Conservation (phyloP, 805 yeast genomes). For the Barnettozyma pratensis region DNA sequence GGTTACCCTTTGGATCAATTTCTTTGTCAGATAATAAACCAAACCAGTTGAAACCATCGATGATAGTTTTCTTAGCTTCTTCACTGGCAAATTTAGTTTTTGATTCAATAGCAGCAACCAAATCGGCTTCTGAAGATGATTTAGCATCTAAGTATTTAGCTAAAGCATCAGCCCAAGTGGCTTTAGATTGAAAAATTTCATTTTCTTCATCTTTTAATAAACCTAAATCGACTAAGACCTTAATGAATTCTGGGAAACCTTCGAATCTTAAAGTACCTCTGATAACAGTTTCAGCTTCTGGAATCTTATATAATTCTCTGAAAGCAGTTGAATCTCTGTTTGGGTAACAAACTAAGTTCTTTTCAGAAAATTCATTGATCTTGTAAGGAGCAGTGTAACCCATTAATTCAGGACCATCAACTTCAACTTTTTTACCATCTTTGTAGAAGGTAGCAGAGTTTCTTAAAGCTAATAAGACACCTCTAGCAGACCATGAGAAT, state of each 20-base stretch:
- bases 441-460: constrained; percentile 87
- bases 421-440: constrained; percentile 75
- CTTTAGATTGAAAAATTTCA: constrained; percentile 50
- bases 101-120: constrained; percentile 67
- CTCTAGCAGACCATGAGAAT: constrained; percentile 99
- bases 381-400: constrained; percentile 90
- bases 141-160: constrained; percentile 69
- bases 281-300: constrained; percentile 94
- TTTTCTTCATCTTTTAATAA: constrained; percentile 75
- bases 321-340: constrained; percentile 96
- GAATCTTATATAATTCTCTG: constrained; percentile 87
- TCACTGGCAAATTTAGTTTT: constrained; percentile 77
- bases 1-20: constrained; percentile 87
- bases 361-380: constrained; percentile 83
- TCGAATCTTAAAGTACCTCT: constrained; percentile 98
- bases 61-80: constrained; percentile 79
- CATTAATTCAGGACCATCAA: constrained; percentile 90
- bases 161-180: constrained; percentile 87
- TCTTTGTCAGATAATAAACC: constrained; percentile 77
- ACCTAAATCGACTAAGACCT: constrained; percentile 91
- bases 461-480: constrained; percentile 92
- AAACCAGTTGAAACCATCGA: constrained; percentile 89
- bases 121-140: constrained; percentile 65
- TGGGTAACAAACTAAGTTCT: constrained; percentile 80
- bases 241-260: constrained; percentile 98